Evolutionary conservation across 1,284 basidiomycete genomes (phyloP).

Genomic region (Ceratobasidium sp.): DNA sequence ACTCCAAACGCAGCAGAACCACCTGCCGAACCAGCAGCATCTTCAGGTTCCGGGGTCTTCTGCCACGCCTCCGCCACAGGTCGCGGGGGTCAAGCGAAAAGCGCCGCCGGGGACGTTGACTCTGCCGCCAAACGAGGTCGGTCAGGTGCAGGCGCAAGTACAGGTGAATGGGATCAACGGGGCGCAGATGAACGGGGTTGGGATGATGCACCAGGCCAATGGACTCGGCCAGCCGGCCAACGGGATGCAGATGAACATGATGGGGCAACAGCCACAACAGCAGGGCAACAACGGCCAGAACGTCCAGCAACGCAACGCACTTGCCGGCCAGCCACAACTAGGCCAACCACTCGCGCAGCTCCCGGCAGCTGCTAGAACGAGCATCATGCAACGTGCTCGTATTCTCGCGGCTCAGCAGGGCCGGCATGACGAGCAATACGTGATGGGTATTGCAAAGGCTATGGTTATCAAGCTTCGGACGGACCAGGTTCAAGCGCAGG

Average conservation of each 20-base stretch:
- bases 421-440: constrained; percentile 19
- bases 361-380: neutral
- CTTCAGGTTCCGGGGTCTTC: constrained; percentile 17
- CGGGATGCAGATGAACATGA: constrained; percentile 24
- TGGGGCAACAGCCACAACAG: neutral
- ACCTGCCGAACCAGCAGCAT: constrained; percentile 1
- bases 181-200: constrained; percentile 5
- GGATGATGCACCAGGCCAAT: constrained; percentile 7
- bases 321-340: neutral
- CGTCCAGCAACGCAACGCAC: neutral
- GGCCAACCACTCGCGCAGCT: neutral
- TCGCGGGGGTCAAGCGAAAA: constrained; percentile 36
- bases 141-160: neutral
- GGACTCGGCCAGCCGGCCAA: constrained; percentile 2
- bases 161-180: constrained; percentile 13
- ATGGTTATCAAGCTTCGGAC: neutral
- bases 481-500: constrained; percentile 13
- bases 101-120: constrained; percentile 28
- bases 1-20: constrained; percentile 15
- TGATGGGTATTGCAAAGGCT: neutral
- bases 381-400: constrained; percentile 9
- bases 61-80: constrained; percentile 30
- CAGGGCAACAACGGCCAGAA: neutral
- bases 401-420: constrained; percentile 10
- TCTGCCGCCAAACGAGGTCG: constrained; percentile 22